Evolutionary conservation across 495 filamentous ascomycete species (phyloP).

Genomic region (Pyronema domesticum): DNA sequence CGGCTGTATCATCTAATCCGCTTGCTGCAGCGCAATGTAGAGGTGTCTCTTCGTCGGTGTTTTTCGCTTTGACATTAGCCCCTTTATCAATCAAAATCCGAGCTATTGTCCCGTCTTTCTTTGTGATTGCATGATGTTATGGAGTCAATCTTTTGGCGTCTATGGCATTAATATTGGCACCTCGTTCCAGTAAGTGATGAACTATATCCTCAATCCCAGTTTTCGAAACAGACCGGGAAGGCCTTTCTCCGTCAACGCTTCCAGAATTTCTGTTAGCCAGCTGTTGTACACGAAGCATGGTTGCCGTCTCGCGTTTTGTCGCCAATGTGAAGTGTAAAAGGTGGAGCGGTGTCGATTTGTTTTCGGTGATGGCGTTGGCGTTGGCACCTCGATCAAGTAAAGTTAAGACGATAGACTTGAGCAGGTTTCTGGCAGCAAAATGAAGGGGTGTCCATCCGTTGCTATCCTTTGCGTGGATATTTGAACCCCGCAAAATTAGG

Average conservation of each 20-base stretch:
- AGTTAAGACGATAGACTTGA: background rate
- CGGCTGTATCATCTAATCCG: constrained; percentile 8
- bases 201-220: constrained; percentile 32
- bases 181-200: constrained; percentile 29
- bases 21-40: constrained; percentile 11
- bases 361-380: constrained; percentile 7
- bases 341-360: constrained; percentile 32
- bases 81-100: constrained; percentile 13
- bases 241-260: too few relatives aligned
- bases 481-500: constrained; percentile 12
- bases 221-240: too few relatives aligned
- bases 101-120: constrained; percentile 10
- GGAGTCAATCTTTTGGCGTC: constrained; percentile 8
- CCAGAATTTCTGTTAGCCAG: too few relatives aligned
- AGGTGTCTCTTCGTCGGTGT: constrained; percentile 9
- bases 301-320: too few relatives aligned
- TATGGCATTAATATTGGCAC: constrained; percentile 1
- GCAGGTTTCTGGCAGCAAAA: constrained; percentile 5
- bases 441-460: constrained; percentile 12
- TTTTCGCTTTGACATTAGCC: constrained; percentile 13
- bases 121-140: constrained; percentile 12
- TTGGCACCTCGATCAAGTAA: constrained; percentile 16
- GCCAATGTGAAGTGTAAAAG: constrained; percentile 38
- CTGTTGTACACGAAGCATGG: too few relatives aligned
- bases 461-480: constrained; percentile 13